Base-by-base conservation (phyloP, 495 filamentous ascomycete species). In the Tuber indicum region DNA sequence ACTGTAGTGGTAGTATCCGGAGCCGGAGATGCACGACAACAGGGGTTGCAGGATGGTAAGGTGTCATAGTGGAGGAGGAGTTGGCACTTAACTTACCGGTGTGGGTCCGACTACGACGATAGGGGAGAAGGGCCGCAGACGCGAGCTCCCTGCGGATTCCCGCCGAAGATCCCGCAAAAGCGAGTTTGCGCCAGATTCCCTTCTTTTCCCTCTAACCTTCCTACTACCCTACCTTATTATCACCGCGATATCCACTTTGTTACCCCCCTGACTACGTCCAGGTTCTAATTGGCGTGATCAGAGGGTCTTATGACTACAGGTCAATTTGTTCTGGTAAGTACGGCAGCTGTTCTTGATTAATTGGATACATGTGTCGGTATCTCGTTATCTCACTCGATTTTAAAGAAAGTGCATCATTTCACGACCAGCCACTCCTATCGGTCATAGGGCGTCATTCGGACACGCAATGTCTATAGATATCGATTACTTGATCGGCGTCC, bases 401-500 rank as follows among this genome's bases (percentile, higher is more conserved):
- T 74, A 26, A 43, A 43, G 73, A 19, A 79, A 77, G 71, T 76
- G 74, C 77, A 72, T 71, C 71, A 70, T 74, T 49, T 47, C 76
- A 76, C 45, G 58, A 47, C n/a, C 73, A 72, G 74, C 73, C 39
- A 52, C 77, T n/a, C 75, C 62, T 66, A 80, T 80, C 78, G 78
- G 81, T 62, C 81, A 82, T 75, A 73, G 73, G 58, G 73, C 77
- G 79, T 80, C 75, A 76, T 78, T 81, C 44, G 74, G 76, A 75
- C 75, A 78, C 66, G 74, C 78, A 79, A 82, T 82, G 76, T 66
- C 74, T 39, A 76, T 62, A 72, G 78, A 77, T 75, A 72, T 83
- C 43, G 71, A 82, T 66, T 73, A 82, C 76, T 72, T 82, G 73
- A 78, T 83, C 74, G 78, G 82, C 72, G 72, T 62, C 41, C 79